Percentiles rank a stretch among this genome's conserved stretches.
phyloP scores from a whole-genome alignment of 768 basidiomycete species.

The Solioccasus polychromus region DNA sequence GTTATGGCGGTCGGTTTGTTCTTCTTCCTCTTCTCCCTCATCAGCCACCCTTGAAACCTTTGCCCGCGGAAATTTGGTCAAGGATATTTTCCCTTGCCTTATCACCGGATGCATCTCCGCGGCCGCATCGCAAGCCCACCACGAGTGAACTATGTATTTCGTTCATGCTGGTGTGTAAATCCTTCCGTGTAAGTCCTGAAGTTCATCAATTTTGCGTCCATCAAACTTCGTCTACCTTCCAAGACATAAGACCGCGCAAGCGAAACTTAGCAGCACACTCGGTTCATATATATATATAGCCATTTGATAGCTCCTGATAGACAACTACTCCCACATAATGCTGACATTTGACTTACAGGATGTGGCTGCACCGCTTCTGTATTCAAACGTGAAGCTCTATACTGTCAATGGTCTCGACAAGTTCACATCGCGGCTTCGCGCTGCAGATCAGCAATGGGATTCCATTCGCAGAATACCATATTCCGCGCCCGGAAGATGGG shows the following conservation, averaged over 20 bases:
- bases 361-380: conserved; percentile 64
- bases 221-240: background rate
- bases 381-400: conserved; percentile 48
- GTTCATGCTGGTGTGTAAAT: conserved; percentile 39
- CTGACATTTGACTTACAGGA: conserved; percentile 43
- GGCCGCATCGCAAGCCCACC: conserved; percentile 5
- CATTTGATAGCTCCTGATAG: no score
- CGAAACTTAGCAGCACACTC: background rate
- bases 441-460: conserved; percentile 80
- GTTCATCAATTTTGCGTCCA: background rate
- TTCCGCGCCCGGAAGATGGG: conserved; percentile 87
- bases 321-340: background rate
- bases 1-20: conserved; percentile 53
- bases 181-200: conserved; percentile 35
- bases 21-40: conserved; percentile 68
- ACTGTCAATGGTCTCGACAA: conserved; percentile 46
- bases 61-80: conserved; percentile 73
- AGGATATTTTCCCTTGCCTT: conserved; percentile 49
- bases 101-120: conserved; percentile 6
- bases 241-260: conserved; percentile 1
- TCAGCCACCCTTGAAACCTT: conserved; percentile 45
- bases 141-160: conserved; percentile 19
- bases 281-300: background rate
- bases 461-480: conserved; percentile 84
- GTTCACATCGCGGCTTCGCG: conserved; percentile 55